Base-by-base conservation (phyloP, 176 grass and related monocot species). In the Rhynchospora tenuis region DNA sequence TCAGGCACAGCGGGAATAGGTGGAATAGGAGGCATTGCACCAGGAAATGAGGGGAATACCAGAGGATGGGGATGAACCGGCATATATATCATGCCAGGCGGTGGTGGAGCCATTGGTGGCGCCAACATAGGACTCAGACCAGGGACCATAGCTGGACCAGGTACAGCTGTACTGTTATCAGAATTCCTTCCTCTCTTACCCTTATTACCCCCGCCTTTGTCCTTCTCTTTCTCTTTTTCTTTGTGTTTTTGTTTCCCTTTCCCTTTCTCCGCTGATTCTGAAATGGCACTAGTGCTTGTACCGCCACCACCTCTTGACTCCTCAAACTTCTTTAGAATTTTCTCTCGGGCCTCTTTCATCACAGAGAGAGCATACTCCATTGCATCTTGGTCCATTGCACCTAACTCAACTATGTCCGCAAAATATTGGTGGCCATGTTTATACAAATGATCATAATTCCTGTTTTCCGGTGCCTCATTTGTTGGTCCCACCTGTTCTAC, bases 291-390 rank as follows among this genome's bases (percentile, higher is more conserved):
- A 43, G 45, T 65, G 22, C 59, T 82, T 19, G 57, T 47, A 63
- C 78, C 56, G 19, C 57, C 78, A 81, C 61, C 61, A 82, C 59
- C 80, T 82, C 61, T 82, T 2, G 80, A 82, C 80, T 82, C 80
- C 61, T 82, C 80, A 62, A 82, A 65, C 43, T 82, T 82, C 56
- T 90, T 86, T 55, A 91, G 51, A 59, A 97, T 80, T 88, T 89
- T 87, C 86, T 87, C 89, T 67, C 85, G 91, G 44, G 87, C 91
- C 86, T 97, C 94, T 64, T 90, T 93, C 89, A 97, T 87, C 47
- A 46, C 91, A 38, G 87, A 85, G 64, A 97, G 83, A 43, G 91
- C 94, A 88, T 93, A 97, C 58, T 97, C 94, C 82, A 90, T 97
- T 8, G 93, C 67, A 80, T 97, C 94, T 83, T 89, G 89, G 57